These are phyloP conservation scores for Barbarea vulgaris DNA, from an alignment of 345 rosid species.

Conservation along the genomic window DNA sequence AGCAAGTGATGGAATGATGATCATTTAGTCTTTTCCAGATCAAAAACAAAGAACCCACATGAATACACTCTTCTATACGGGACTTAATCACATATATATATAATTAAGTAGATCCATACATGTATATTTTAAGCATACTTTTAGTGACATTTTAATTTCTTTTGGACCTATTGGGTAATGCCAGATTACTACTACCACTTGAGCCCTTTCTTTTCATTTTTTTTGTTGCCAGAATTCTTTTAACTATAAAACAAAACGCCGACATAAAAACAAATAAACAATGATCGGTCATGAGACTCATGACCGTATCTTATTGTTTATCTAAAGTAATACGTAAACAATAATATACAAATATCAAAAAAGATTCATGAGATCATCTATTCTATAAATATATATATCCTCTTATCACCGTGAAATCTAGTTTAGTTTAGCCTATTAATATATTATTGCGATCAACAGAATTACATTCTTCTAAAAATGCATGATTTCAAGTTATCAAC, in stretches of 20 bases:
- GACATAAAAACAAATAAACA: constrained; percentile 37
- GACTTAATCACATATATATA: constrained; percentile 1
- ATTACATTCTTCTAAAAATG: not conserved
- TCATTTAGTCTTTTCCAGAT: constrained; percentile 36
- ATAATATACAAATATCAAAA: constrained; percentile 37
- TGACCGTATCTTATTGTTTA: constrained; percentile 38
- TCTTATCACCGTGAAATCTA: constrained; percentile 5
- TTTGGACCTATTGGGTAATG: constrained; percentile 31
- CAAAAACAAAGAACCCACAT: constrained; percentile 36
- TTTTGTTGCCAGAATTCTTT: not conserved
- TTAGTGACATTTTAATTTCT: constrained; percentile 27
- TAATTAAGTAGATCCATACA: constrained; percentile 31
- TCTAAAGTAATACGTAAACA: constrained; percentile 34
- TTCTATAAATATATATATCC: not conserved
- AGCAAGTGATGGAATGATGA: constrained; percentile 45
- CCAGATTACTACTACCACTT: constrained; percentile 31
- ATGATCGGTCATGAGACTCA: constrained; percentile 38
- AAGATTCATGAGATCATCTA: constrained; percentile 40
- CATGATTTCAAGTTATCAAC: not conserved
- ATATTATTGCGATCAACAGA: not conserved
- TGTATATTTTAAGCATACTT: constrained; percentile 26
- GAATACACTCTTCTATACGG: constrained; percentile 29
- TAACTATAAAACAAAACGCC: constrained; percentile 40
- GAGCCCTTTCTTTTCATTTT: constrained; percentile 1
- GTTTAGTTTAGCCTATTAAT: constrained; percentile 1